A percentile compares a stretch with the other conserved stretches of the same genome.
These are phyloP conservation scores for Phytophthora aleatoria DNA, from an alignment of 352 stramenopile genomes.

Conservation along the genomic window DNA sequence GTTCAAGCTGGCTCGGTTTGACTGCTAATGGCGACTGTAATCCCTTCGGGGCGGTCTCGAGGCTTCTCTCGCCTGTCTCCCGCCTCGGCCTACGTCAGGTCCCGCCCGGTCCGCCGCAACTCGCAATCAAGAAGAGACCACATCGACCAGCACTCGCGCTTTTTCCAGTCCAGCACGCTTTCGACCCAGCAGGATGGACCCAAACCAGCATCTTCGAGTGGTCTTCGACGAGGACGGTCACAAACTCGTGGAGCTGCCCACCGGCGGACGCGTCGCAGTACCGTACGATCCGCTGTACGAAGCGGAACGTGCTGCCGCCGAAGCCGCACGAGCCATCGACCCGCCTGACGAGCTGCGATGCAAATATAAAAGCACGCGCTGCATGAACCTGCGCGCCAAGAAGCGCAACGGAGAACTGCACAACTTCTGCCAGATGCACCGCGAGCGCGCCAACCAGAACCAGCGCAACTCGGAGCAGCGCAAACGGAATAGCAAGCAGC, in stretches of 20 bases:
- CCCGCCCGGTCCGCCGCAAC: constrained; percentile 16
- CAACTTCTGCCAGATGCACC: constrained; percentile 57
- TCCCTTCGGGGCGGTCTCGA: constrained; percentile 16
- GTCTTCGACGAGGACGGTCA: constrained; percentile 33
- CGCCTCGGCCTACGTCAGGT: constrained; percentile 30
- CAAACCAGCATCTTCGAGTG: constrained; percentile 17
- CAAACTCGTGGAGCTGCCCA: constrained; percentile 36
- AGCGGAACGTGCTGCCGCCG: constrained; percentile 21
- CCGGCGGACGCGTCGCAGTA: constrained; percentile 32
- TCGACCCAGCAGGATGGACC: constrained; percentile 29
- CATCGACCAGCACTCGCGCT: constrained; percentile 31
- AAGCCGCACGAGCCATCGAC: constrained; percentile 20
- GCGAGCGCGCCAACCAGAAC: constrained; percentile 65
- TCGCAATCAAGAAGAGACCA: constrained; percentile 17
- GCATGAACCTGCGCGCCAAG: constrained; percentile 40
- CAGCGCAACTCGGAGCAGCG: constrained; percentile 73
- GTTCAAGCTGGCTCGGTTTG: constrained; percentile 1
- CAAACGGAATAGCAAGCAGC: constrained; percentile 33
- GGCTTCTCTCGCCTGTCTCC: constrained; percentile 39
- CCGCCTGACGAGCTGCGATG: constrained; percentile 40
- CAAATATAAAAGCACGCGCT: constrained; percentile 57
- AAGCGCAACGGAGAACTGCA: constrained; percentile 59
- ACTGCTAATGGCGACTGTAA: constrained; percentile 9
- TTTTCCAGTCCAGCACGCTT: constrained; percentile 24
- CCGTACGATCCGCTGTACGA: constrained; percentile 31